Evolutionary conservation across 2,329 filamentous ascomycete genomes (phyloP).

Genomic region (Colletotrichum tanaceti): DNA sequence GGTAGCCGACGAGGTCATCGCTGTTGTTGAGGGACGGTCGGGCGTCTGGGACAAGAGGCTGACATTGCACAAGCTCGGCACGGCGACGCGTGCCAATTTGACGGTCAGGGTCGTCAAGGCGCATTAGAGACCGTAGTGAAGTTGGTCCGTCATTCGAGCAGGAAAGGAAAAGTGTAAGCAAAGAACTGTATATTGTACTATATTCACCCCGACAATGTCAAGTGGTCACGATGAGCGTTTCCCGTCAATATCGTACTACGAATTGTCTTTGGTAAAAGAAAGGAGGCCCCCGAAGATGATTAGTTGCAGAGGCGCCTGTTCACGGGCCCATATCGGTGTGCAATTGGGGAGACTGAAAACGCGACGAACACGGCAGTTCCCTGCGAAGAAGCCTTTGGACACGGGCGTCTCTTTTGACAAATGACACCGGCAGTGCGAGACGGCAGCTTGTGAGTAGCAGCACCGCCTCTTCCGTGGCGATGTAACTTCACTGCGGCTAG

Average conservation of each 20-base stretch:
- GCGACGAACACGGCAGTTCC: background rate
- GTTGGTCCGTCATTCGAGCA: slow-evolving; percentile 1
- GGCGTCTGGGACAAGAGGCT: slow-evolving; percentile 85
- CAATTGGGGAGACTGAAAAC: background rate
- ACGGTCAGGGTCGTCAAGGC: slow-evolving; percentile 52
- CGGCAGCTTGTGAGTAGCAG: background rate
- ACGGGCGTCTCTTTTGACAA: background rate
- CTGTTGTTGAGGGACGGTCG: slow-evolving; percentile 88
- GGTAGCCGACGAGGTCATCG: slow-evolving; percentile 86
- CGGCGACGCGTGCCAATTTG: slow-evolving; percentile 81
- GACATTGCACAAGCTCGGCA: slow-evolving; percentile 82
- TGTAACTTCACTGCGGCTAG: background rate
- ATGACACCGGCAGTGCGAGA: background rate
- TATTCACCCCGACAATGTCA: slow-evolving; percentile 25
- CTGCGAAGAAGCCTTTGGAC: background rate
- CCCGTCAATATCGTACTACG: background rate
- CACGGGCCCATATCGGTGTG: background rate
- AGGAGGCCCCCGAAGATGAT: too few species aligned
- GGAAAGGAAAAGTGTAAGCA: slow-evolving; percentile 27
- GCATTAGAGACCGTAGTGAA: slow-evolving; percentile 41
- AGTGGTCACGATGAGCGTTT: slow-evolving; percentile 31
- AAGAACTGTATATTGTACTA: slow-evolving; percentile 41
- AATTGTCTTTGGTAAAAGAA: background rate
- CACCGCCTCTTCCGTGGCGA: background rate
- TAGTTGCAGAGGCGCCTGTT: too few species aligned